phyloP scores from a whole-genome alignment of 2,329 filamentous ascomycete species.

The Didymellaceae sp. region DNA sequence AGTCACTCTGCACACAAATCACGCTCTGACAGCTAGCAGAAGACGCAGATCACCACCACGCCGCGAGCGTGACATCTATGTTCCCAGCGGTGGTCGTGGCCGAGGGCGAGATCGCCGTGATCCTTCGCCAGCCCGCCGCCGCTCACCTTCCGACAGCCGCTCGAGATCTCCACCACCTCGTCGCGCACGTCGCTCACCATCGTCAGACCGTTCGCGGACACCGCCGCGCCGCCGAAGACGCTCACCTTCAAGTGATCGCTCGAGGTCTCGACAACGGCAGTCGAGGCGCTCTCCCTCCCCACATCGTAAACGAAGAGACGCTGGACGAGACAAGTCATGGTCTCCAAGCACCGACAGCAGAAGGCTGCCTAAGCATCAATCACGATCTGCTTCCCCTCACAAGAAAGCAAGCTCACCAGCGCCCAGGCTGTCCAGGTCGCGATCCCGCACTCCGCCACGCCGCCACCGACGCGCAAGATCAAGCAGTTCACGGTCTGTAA shows the following conservation, averaged over 20 bases:
- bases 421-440: conserved; percentile 52
- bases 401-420: conserved; percentile 62
- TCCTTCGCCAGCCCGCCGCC: conserved; percentile 42
- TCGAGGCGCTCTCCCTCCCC: conserved; percentile 35
- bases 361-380: conserved; percentile 48
- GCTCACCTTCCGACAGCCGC: conserved; percentile 40
- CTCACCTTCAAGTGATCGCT: conserved; percentile 47
- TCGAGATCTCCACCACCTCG: conserved; percentile 37
- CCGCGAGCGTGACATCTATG: conserved; percentile 64
- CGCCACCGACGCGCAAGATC: conserved; percentile 47
- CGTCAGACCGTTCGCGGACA: conserved; percentile 49
- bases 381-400: conserved; percentile 57
- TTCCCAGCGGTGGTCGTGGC: conserved; percentile 55
- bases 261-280: conserved; percentile 35
- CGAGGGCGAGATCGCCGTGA: conserved; percentile 47
- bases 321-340: conserved; percentile 35
- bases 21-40: conserved; percentile 43
- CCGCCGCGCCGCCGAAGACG: conserved; percentile 42
- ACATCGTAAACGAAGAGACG: conserved; percentile 23
- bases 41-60: conserved; percentile 56
- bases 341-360: conserved; percentile 42
- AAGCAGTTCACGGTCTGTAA: conserved; percentile 49
- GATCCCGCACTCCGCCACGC: conserved; percentile 41
- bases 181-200: conserved; percentile 36
- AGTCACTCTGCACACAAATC: neutral